phyloP scores from a whole-genome alignment of 495 filamentous ascomycete genomes.

The Neurospora cerealis region DNA sequence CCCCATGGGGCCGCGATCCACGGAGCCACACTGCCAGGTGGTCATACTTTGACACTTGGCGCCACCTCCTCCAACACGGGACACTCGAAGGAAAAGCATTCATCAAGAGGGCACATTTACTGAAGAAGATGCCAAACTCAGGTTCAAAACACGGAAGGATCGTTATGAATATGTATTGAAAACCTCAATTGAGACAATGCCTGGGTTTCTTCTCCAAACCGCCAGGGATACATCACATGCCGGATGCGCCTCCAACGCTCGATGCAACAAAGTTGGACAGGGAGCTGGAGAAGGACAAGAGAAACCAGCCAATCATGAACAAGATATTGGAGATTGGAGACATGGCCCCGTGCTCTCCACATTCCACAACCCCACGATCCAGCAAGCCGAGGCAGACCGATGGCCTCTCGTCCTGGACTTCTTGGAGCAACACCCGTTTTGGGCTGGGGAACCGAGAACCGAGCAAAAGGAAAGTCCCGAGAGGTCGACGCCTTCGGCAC shows the following conservation, averaged over 20 bases:
- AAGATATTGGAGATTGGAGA: background rate
- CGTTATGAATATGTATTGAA: background rate
- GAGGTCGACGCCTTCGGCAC: background rate
- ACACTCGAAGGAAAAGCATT: background rate
- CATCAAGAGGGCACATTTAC: background rate
- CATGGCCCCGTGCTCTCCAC: background rate
- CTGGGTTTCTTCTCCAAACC: background rate
- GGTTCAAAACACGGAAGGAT: background rate
- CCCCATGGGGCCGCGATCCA: background rate
- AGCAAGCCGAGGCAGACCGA: background rate
- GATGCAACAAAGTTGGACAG: background rate
- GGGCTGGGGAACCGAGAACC: background rate
- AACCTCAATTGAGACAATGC: background rate
- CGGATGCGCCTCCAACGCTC: background rate
- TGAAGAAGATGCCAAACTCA: background rate
- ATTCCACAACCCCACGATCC: background rate
- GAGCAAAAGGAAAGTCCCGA: background rate
- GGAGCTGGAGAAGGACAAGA: background rate
- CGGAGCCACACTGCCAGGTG: background rate
- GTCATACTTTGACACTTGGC: background rate
- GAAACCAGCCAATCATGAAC: background rate
- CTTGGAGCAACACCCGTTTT: background rate
- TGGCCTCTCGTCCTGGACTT: background rate
- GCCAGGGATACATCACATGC: background rate
- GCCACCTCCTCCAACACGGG: background rate